Evolutionary conservation across 2,329 filamentous ascomycete species (phyloP), one percentile per base, ranked within the genome.

Genomic region (Davidsoniella neocaledoniae): DNA sequence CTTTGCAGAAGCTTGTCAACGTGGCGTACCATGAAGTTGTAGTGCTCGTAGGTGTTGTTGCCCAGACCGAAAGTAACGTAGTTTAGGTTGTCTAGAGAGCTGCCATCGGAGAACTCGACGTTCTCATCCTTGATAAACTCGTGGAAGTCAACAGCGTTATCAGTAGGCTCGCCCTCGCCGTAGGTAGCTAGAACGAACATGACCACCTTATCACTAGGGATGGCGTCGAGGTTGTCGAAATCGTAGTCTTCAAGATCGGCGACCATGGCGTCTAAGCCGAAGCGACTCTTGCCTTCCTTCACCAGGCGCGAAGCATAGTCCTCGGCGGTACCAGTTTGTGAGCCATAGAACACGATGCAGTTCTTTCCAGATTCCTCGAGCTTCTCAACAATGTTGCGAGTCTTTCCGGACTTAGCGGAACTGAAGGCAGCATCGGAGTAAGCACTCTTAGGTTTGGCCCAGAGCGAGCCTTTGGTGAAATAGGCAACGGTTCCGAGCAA

Each of bases 1-100:
- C 84, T 90, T 60, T 79, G 73, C 53, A 98, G 70, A 54, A 79
- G 80, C 63, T 83, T 79, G 67, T 91, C 79, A 52, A 96, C 81
- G 55, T 90, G 85, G 64, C 90, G 86, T 54, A 98, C 88, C 86
- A 98, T 94, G 48, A 83, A 83, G 70, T 98, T 98, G 74, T 95
- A 98, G 72, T 98, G 91, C 64, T 98, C 91, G 64, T 98, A 98
- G 25, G 91, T 96, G 72, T 96, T 98, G 73, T 98, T 98, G 57
- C 91, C 91, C 38, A 98, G 79, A 60, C 91, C 91, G 60, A 98
- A 98, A 51, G 87, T 77, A 60, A 98, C 87, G 62, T 88, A 98
- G 64, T 88, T 90, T 62, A 98, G 76, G 60, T 86, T 88, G 47
- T 69, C 72, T 49, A 98, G 77, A 46, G 90, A 83, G 43, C 66